Evolutionary conservation across 2,329 filamentous ascomycete genomes (phyloP).

Genomic region (Hymenoscyphus linearis): DNA sequence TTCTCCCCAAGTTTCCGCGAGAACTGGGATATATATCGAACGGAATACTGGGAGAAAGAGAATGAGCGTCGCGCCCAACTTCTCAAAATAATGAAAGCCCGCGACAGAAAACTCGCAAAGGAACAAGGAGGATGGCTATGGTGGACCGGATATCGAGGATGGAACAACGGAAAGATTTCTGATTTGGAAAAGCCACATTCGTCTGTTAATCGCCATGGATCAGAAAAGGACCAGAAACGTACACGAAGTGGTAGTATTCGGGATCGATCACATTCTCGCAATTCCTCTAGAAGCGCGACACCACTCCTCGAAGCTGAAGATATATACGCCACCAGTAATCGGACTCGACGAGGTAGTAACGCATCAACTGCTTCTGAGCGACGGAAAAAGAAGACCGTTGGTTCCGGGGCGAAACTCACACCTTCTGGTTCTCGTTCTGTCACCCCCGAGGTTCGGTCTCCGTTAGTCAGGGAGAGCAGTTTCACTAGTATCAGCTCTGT

Average conservation of each 20-base stretch:
- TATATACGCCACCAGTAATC: constrained; percentile 15
- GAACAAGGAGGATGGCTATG: constrained; percentile 71
- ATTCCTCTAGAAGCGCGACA: constrained; percentile 33
- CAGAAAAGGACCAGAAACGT: constrained; percentile 28
- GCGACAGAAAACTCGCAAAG: constrained; percentile 62
- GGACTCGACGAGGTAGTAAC: constrained; percentile 27
- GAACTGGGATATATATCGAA: constrained; percentile 92
- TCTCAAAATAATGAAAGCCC: constrained; percentile 61
- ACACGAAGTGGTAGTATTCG: constrained; percentile 28
- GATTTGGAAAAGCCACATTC: constrained; percentile 31
- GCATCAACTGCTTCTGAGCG: constrained; percentile 27
- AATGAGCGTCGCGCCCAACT: constrained; percentile 80
- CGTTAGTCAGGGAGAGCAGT: constrained; percentile 29
- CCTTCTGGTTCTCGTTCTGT: constrained; percentile 26
- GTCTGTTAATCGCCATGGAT: constrained; percentile 20
- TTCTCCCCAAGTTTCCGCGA: constrained; percentile 54
- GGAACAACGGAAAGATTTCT: constrained; percentile 32
- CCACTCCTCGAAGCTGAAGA: constrained; percentile 31
- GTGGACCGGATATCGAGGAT: constrained; percentile 73
- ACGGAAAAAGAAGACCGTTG: constrained; percentile 25
- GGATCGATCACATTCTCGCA: constrained; percentile 30
- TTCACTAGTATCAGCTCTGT: constrained; percentile 28
- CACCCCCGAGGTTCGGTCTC: constrained; percentile 30
- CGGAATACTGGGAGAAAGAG: constrained; percentile 95
- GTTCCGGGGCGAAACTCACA: constrained; percentile 20